phyloP scores from a whole-genome alignment of 2,329 filamentous ascomycete genomes.

The Fusarium continuum region DNA sequence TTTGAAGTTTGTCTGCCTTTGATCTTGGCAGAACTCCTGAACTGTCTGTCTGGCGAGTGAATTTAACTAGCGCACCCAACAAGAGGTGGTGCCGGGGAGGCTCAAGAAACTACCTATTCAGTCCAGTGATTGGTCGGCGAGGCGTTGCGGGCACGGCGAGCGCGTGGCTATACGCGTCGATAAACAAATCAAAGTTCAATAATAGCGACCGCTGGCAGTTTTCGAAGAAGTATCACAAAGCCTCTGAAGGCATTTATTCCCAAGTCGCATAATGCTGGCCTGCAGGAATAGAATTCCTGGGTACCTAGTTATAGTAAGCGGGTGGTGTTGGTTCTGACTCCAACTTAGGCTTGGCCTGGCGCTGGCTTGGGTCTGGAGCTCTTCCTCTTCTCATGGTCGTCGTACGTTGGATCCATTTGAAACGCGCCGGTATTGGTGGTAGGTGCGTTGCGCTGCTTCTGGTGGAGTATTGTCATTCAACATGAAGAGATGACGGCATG shows the following conservation, averaged over 20 bases:
- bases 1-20: conserved; percentile 13
- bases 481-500: conserved; percentile 32
- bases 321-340: conserved; percentile 7
- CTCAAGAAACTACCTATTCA: conserved; percentile 19
- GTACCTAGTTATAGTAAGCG: conserved; percentile 7
- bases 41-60: neutral
- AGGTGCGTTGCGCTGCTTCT: conserved; percentile 9
- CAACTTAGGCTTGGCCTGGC: neutral
- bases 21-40: conserved; percentile 4
- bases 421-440: conserved; percentile 26
- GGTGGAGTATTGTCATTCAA: conserved; percentile 19
- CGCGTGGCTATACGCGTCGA: conserved; percentile 22
- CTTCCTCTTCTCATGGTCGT: conserved; percentile 2
- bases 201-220: conserved; percentile 21
- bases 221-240: conserved; percentile 10
- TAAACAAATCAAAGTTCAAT: conserved; percentile 32
- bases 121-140: neutral
- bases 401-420: conserved; percentile 33
- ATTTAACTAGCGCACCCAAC: conserved; percentile 25
- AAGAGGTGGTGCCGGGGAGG: conserved; percentile 8
- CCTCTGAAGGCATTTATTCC: conserved; percentile 16
- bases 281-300: neutral
- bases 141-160: conserved; percentile 8
- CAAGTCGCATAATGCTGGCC: conserved; percentile 12
- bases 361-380: conserved; percentile 24